phyloP scores from a whole-genome alignment of 2,329 filamentous ascomycete species.

The Epichloe coenophiala region DNA sequence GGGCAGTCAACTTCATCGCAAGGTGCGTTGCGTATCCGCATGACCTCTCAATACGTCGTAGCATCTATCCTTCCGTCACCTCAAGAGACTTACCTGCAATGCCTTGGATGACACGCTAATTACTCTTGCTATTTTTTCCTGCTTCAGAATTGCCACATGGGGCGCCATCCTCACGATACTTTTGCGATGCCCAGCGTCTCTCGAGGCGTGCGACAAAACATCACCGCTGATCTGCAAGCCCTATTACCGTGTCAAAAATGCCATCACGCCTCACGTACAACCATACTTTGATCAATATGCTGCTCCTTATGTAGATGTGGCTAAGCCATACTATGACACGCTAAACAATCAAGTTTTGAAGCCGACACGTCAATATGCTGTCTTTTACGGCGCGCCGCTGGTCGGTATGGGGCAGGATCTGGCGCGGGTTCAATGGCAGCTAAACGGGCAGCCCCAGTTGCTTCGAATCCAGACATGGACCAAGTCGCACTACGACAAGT shows the following conservation, averaged over 20 bases:
- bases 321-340: conserved; percentile 59
- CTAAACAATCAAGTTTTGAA: conserved; percentile 51
- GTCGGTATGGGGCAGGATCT: conserved; percentile 55
- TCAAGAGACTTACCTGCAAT: no score
- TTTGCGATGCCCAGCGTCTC: conserved; percentile 65
- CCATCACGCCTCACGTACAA: conserved; percentile 58
- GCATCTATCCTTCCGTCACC: no score
- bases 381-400: conserved; percentile 63
- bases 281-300: conserved; percentile 82
- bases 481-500: conserved; percentile 53
- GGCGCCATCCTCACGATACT: conserved; percentile 69
- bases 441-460: conserved; percentile 62
- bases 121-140: background rate
- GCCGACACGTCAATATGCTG: conserved; percentile 53
- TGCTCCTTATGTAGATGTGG: conserved; percentile 65
- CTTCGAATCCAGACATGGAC: conserved; percentile 47
- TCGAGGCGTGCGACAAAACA: conserved; percentile 51
- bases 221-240: conserved; percentile 73
- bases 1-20: conserved; percentile 35
- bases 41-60: no score
- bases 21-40: conserved; percentile 29
- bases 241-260: conserved; percentile 55
- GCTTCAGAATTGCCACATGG: conserved; percentile 62
- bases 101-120: no score
- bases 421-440: conserved; percentile 62